Percentiles rank a stretch among this genome's conserved stretches.
Evolutionary conservation across 192 early-diverging fungal genomes (phyloP).

Genomic region (Backusella circina): DNA sequence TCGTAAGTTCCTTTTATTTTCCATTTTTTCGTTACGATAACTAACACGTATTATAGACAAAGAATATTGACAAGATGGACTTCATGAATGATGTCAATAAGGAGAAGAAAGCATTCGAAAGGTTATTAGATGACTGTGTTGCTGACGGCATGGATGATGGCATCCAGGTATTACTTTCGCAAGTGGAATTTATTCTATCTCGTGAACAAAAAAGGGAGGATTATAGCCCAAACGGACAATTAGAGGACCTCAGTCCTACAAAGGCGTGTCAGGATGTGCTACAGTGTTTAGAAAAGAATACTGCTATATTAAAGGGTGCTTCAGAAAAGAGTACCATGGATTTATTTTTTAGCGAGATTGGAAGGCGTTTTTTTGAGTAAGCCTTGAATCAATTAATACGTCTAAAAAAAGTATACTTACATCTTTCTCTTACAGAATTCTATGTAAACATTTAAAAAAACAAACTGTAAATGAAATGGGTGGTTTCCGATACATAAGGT

Average conservation of each 20-base stretch:
- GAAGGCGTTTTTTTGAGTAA: conserved; percentile 82
- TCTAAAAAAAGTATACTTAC: too few relatives aligned
- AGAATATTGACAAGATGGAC: conserved; percentile 84
- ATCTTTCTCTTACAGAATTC: conserved; percentile 46
- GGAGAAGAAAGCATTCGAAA: conserved; percentile 89
- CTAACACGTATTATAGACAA: conserved; percentile 27
- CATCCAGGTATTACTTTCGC: conserved; percentile 80
- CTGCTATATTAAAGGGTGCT: conserved; percentile 65
- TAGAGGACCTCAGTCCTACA: conserved; percentile 69
- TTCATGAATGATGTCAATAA: conserved; percentile 89
- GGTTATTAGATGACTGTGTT: conserved; percentile 83
- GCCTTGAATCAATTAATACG: background rate
- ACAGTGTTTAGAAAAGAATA: conserved; percentile 74
- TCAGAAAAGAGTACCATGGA: conserved; percentile 85
- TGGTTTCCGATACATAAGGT: conserved; percentile 87
- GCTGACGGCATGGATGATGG: conserved; percentile 91
- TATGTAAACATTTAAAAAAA: conserved; percentile 80
- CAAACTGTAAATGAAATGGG: conserved; percentile 80
- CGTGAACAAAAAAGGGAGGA: conserved; percentile 66
- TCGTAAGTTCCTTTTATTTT: conserved; percentile 43
- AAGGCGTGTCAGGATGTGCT: conserved; percentile 78
- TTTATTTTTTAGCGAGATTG: conserved; percentile 89
- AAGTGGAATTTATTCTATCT: conserved; percentile 78
- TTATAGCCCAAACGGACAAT: conserved; percentile 66
- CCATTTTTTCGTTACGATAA: background rate